A percentile compares a stretch with the other conserved stretches of the same genome.
Evolutionary conservation across 225 moss, liverwort and hornwort species (phyloP).

Genomic region (Takakia lepidozioides): DNA sequence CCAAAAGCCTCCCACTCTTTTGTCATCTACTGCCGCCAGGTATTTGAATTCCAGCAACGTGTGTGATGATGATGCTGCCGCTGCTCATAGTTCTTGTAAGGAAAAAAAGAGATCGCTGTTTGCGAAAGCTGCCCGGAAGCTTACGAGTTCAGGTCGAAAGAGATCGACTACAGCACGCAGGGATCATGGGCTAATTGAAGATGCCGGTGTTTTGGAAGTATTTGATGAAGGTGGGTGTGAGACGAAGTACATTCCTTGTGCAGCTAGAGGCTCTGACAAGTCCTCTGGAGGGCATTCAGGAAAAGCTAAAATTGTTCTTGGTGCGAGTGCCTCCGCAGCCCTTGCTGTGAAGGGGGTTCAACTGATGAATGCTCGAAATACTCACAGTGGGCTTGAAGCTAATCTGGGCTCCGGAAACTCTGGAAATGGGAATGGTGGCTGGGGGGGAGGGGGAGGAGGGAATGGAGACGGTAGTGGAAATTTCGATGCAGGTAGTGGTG

Average conservation of each 20-base stretch:
- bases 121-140: neutral
- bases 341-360: constrained; percentile 11
- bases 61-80: neutral
- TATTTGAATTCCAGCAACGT: neutral
- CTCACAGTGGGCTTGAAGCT: constrained; percentile 5
- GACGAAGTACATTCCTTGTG: too few species aligned
- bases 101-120: neutral
- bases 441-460: constrained; percentile 21
- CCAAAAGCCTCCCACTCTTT: neutral
- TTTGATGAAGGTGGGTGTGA: too few species aligned
- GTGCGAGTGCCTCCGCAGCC: constrained; percentile 1
- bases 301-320: neutral
- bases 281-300: neutral
- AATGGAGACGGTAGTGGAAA: constrained; percentile 10
- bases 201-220: neutral
- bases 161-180: neutral
- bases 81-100: too few species aligned
- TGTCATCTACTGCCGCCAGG: neutral
- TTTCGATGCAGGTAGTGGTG: constrained; percentile 19
- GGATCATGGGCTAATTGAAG: neutral
- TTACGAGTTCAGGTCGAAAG: neutral
- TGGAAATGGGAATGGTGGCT: constrained; percentile 23
- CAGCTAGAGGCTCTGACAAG: constrained; percentile 3
- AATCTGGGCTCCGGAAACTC: constrained; percentile 15
- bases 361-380: constrained; percentile 11